Evolutionary conservation across 192 early-diverging fungal genomes (phyloP).

Genomic region (Backusella macrospora): DNA sequence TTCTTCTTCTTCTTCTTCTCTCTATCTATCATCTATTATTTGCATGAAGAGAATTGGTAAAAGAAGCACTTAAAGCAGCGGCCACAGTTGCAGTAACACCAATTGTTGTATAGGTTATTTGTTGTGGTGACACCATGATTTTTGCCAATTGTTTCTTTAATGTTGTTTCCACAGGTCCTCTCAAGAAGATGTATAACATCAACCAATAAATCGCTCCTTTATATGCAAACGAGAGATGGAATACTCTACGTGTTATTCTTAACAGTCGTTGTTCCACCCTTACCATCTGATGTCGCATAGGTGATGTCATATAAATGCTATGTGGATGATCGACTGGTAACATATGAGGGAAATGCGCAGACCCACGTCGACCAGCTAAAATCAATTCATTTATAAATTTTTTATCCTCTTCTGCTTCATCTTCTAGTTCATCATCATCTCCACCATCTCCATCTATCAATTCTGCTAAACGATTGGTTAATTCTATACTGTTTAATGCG

Average conservation of each 20-base stretch:
- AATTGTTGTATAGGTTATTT: slow-evolving; percentile 32
- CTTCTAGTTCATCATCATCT: not conserved
- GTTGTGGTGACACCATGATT: slow-evolving; percentile 3
- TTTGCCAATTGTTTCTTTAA: slow-evolving; percentile 20
- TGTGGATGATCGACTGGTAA: slow-evolving; percentile 31
- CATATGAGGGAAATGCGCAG: slow-evolving; percentile 35
- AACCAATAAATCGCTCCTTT: slow-evolving; percentile 41
- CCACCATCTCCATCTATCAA: not conserved
- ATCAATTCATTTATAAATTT: not conserved
- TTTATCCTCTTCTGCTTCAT: not conserved
- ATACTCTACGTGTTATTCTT: slow-evolving; percentile 23
- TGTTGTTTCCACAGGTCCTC: slow-evolving; percentile 36
- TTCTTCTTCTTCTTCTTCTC: too few relatives aligned
- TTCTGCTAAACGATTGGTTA: slow-evolving; percentile 6
- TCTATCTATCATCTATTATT: not conserved
- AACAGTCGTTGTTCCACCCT: slow-evolving; percentile 27
- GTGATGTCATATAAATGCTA: slow-evolving; percentile 28
- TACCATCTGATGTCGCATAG: slow-evolving; percentile 22
- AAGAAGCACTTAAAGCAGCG: slow-evolving; percentile 20
- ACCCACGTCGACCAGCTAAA: not conserved
- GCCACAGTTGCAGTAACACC: slow-evolving; percentile 30
- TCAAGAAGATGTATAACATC: slow-evolving; percentile 30
- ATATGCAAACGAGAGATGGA: slow-evolving; percentile 31
- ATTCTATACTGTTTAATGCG: not conserved
- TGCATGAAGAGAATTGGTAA: not conserved